Evolutionary conservation across 1,284 basidiomycete species (phyloP), one percentile per base, ranked within the genome.

Genomic region (Fomes fomentarius): DNA sequence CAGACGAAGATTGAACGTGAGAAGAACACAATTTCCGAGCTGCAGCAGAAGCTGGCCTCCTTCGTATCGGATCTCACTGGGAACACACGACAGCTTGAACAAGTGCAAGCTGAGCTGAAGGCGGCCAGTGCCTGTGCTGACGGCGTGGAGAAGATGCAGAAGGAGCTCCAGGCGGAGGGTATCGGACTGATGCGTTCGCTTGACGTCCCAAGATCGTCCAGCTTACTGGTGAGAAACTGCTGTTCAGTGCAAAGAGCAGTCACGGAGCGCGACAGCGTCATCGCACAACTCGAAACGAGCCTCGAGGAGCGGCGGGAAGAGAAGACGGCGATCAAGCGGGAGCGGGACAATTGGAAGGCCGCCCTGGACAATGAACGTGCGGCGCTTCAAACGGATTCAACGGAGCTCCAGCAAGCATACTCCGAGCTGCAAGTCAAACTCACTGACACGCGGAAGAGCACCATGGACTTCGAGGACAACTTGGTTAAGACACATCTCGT

Each of bases 171-270:
- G 63, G 73, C 76, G 0, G 90, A 93, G 70, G 89, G 90, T 21
- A 82, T 81, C 24, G 78, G 76, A 45, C 77, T 93, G 25, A 82
- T 93, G 83, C 81, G 78, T 31, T 85, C 86, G n/a, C 71, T 93
- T 50, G 85, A 91, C 57, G 88, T n/a, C 83, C 89, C 25, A 92
- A 91, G 74, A 84, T 91, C 58, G 84, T 91, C 12, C 87, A 92
- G 68, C 75, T 93, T 47, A 91, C 87, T 1, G 81, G 83, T 47
- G 77, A 74, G 50, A 91, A 89, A 66, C 70, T 88, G 12, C 81
- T 87, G 54, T 75, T 91, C 17, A 77, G 77, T 47, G 89, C 91
- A 57, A 80, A 80, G 58, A 73, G 84, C 77, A 10, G 63, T 90
- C 53, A 74, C 74, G 34, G 78, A 74, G 55, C 79, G 84, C 22